Percentiles rank a stretch among this genome's conserved stretches.
Evolutionary conservation across 345 rosid species (phyloP).

Genomic region (Erodium maritimum): DNA sequence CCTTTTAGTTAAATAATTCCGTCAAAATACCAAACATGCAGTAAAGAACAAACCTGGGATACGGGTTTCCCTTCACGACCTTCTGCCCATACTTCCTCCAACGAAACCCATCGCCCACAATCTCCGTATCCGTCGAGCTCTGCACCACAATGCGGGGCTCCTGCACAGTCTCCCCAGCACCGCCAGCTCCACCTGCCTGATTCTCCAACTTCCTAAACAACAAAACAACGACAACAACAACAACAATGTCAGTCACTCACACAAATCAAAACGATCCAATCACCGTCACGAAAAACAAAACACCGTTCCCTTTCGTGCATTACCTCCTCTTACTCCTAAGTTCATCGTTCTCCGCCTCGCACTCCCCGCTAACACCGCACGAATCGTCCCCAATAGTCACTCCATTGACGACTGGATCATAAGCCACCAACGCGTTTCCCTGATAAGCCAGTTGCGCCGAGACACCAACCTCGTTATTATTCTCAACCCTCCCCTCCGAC

Average conservation of each 20-base stretch:
- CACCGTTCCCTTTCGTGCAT: too few species aligned
- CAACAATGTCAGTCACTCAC: too few species aligned
- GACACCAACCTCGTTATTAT: conserved; percentile 13
- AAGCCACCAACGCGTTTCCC: conserved; percentile 12
- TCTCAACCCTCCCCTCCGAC: conserved; percentile 30
- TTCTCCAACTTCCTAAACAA: conserved; percentile 43
- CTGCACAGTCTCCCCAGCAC: conserved; percentile 24
- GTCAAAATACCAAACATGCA: too few species aligned
- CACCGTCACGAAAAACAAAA: too few species aligned
- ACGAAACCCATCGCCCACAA: conserved; percentile 78
- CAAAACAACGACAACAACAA: too few species aligned
- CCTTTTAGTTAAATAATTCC: too few species aligned
- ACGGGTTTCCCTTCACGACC: conserved; percentile 88
- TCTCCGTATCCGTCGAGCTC: conserved; percentile 50
- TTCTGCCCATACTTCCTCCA: conserved; percentile 99
- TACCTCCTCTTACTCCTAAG: conserved; percentile 69
- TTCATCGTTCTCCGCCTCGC: conserved; percentile 53
- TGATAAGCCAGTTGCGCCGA: conserved; percentile 14
- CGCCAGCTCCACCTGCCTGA: too few species aligned
- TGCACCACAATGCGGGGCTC: conserved; percentile 28
- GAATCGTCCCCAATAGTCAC: conserved; percentile 41
- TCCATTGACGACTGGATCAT: conserved; percentile 22
- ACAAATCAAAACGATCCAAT: too few species aligned
- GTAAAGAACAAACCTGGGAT: conserved; percentile 54
- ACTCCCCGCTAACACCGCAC: conserved; percentile 46